Evolutionary conservation across 176 grass and related monocot species (phyloP).

Genomic region (Eremochloa ophiuroides): DNA sequence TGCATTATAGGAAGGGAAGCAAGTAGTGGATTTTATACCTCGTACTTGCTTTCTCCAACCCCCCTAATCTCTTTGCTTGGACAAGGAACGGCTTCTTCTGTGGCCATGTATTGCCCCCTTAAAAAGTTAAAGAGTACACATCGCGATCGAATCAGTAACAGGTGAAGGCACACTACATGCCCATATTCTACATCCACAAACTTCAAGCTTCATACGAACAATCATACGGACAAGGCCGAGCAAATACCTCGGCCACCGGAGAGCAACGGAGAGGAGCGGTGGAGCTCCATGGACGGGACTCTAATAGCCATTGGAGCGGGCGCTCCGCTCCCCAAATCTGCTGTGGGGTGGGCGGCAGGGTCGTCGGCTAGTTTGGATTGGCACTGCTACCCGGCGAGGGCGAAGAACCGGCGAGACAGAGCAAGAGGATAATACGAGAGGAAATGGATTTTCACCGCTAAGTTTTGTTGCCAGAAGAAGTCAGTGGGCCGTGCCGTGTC

Average conservation of each 20-base stretch:
- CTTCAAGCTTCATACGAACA: not conserved
- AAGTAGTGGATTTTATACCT: slow-evolving; percentile 32
- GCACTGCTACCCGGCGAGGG: not conserved
- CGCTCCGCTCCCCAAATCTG: not conserved
- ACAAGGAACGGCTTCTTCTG: slow-evolving; percentile 41
- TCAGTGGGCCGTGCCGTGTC: not conserved
- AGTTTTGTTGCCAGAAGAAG: not conserved
- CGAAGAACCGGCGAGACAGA: not conserved
- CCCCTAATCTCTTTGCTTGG: slow-evolving; percentile 53
- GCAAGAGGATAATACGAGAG: slow-evolving; percentile 7
- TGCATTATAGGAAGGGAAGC: not conserved
- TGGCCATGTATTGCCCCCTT: slow-evolving; percentile 42
- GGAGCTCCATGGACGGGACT: slow-evolving; percentile 38
- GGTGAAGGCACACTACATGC: not conserved
- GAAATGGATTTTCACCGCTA: not conserved
- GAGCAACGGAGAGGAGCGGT: slow-evolving; percentile 32
- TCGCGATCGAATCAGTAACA: not conserved
- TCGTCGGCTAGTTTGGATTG: not conserved
- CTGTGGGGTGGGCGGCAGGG: not conserved
- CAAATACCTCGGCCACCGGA: slow-evolving; percentile 36
- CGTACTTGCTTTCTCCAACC: slow-evolving; percentile 38
- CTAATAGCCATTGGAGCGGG: slow-evolving; percentile 40
- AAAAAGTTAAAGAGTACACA: slow-evolving; percentile 19
- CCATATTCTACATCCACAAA: not conserved
- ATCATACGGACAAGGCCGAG: not conserved